Evolutionary conservation across 2,329 filamentous ascomycete species (phyloP), one percentile per base, ranked within the genome.

Genomic region (Sarocladium kiliense): DNA sequence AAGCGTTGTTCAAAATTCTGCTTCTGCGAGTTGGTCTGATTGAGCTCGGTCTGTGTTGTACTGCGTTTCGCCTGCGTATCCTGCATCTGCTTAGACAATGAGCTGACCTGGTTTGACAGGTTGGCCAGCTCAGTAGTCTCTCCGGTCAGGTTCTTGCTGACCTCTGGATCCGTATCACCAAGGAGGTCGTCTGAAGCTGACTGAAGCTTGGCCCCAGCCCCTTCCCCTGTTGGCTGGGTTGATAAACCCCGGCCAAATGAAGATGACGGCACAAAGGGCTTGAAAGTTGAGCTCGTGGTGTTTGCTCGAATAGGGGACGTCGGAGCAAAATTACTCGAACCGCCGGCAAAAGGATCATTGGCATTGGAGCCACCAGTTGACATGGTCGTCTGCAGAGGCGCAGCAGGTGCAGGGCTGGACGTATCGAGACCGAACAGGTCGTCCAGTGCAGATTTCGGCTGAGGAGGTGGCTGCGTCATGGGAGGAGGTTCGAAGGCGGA

Each of bases 81-180:
- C 67, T 96, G 91, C 85, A 96, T 96, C 73, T 99, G 91, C 66
- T 87, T 95, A 0, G 92, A 88, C 55, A 99, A 74, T 2, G 89
- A 93, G 30, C 91, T 87, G 60, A 99, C 91, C 70, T 97, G 94
- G 68, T 96, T 97, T 1, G 93, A 97, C 62, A 99, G 79, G 67
- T 99, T 97, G 53, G 92, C 94, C 56, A 99, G 79, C 69, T 99
- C 94, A 0, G 89, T 87, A 2, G 92, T 94, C 66, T 99, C 94
- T 60, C 86, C 87, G 0, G 88, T 94, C 25, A 97, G 77, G 68
- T 89, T 95, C 70, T 88, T 94, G 72, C 87, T 93, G 55, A 92
- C 85, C 65, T 96, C 91, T 1, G 88, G 88, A 61, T 97, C 93
- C 60, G 86, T 87, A 63, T 97, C 92, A 16, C 89, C 90, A n/a